Evolutionary conservation across 495 filamentous ascomycete genomes (phyloP).

Genomic region (Penicillium longicatenatum): DNA sequence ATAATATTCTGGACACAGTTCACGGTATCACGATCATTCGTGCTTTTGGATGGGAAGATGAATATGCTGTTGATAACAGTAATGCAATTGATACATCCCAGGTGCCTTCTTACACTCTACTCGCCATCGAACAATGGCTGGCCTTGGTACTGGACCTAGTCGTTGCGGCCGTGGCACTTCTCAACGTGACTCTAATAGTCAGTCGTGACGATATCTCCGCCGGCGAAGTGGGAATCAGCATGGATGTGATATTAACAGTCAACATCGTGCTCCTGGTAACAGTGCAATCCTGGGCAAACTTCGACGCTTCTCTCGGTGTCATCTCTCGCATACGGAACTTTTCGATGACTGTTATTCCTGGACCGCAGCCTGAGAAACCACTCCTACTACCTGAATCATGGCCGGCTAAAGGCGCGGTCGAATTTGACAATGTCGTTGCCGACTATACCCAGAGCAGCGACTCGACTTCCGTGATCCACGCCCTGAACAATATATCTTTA

Average conservation of each 20-base stretch:
- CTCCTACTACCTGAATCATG: slow-evolving; percentile 15
- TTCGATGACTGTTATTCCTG: background rate
- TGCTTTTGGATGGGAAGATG: slow-evolving; percentile 58
- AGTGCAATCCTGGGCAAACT: slow-evolving; percentile 43
- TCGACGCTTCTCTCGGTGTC: slow-evolving; percentile 57
- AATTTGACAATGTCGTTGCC: slow-evolving; percentile 25
- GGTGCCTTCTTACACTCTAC: slow-evolving; percentile 56
- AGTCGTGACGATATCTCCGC: background rate
- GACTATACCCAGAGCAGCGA: slow-evolving; percentile 15
- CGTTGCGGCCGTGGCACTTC: slow-evolving; percentile 32
- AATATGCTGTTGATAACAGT: slow-evolving; percentile 39
- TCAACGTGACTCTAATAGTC: slow-evolving; percentile 54
- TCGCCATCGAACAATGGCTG: slow-evolving; percentile 71
- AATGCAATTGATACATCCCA: slow-evolving; percentile 57
- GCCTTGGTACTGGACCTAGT: slow-evolving; percentile 61
- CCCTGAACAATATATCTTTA: slow-evolving; percentile 28
- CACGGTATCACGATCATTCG: slow-evolving; percentile 68
- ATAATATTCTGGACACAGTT: slow-evolving; percentile 32
- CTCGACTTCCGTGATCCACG: background rate
- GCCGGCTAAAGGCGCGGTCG: slow-evolving; percentile 30
- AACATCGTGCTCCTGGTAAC: slow-evolving; percentile 15
- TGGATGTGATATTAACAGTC: slow-evolving; percentile 58
- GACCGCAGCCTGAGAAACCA: background rate
- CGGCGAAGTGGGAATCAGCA: slow-evolving; percentile 54
- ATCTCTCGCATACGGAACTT: slow-evolving; percentile 46